Conservation (phyloP, 148 eudicot genomes). For the Heliosperma pusillum region DNA sequence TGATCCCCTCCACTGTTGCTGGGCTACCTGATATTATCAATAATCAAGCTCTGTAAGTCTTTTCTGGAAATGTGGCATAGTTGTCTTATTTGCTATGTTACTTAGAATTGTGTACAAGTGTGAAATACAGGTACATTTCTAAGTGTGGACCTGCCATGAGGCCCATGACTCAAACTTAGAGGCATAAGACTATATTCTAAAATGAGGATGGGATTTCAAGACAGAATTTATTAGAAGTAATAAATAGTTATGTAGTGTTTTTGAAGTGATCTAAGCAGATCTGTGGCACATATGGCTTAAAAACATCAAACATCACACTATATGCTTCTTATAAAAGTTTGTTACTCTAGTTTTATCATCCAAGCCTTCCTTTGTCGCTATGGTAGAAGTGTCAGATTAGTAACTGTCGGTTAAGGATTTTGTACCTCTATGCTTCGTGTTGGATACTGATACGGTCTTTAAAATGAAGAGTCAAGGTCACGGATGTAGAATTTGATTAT, state of each 20-base stretch:
- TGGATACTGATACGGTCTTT: no score
- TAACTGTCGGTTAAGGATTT: not conserved
- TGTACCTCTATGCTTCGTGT: not conserved
- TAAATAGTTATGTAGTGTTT: no score
- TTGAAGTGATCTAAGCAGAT: not conserved
- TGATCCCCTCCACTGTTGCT: constrained; percentile 55
- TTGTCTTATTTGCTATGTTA: not conserved
- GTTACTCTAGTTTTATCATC: not conserved
- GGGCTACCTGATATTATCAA: constrained; percentile 57
- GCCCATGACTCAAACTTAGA: no score
- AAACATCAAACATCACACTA: not conserved
- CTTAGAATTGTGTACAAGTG: not conserved
- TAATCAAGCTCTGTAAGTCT: constrained; percentile 71
- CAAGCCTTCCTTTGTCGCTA: not conserved
- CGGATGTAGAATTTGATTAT: not conserved
- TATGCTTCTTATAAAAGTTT: not conserved
- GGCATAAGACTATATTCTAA: no score
- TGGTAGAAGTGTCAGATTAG: not conserved
- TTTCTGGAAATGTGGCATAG: constrained; percentile 12
- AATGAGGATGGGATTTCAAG: no score
- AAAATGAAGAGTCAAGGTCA: no score
- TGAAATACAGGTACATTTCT: no score
- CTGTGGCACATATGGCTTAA: not conserved
- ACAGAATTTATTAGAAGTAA: no score
- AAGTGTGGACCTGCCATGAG: no score